Base-by-base conservation (phyloP, 2,329 filamentous ascomycete species). In the Colletotrichum costaricense region DNA sequence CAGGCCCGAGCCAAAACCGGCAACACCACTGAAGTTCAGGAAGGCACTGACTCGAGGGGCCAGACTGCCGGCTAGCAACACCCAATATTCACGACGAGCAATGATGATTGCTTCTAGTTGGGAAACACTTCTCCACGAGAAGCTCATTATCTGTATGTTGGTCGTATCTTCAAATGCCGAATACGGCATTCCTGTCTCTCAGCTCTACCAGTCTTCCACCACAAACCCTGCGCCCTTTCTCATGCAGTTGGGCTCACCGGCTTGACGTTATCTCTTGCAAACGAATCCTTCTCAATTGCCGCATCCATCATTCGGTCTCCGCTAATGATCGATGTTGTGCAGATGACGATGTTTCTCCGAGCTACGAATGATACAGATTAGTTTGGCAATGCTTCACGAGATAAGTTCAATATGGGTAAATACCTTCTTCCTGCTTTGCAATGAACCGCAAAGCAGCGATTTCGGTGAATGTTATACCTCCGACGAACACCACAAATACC, bases 391-490 rank as follows among this genome's bases (percentile, higher is more conserved):
- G 22, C 35, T 30, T 33, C 9, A 11, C 16, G 26, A 49, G 19
- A 12, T n/a, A 38, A 8, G 12, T 16, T 4, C 28, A 16, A 28
- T 16, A 16, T 22, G 46, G 42, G n/a, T 52, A 46, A 46, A 77
- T 80, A 91, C 91, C 89, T 87, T 94, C 90, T 91, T 97, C 92
- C 82, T 96, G 92, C 80, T 92, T 92, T 11, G 94, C 94, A 77
- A 99, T 93, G 80, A 98, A 98, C 67, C 97, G 89, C 80, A 99
- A 81, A 24, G 97, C 97, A 54, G 97, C 95, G 81, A 99, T 96
- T 83, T 99, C 97, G 0, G 97, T 96, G 80, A 97, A 98, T 0
- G 95, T 98, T 68, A 99, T 94, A 2, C 97, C 97, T n/a, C 97
- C 97, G 22, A 99, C 86, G 83, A 98, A 98, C 77, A 98, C 97